A percentile compares a stretch with the other conserved stretches of the same genome.
These are phyloP conservation scores for Neonectria hederae DNA, from an alignment of 2,329 filamentous ascomycete genomes.

Conservation along the genomic window DNA sequence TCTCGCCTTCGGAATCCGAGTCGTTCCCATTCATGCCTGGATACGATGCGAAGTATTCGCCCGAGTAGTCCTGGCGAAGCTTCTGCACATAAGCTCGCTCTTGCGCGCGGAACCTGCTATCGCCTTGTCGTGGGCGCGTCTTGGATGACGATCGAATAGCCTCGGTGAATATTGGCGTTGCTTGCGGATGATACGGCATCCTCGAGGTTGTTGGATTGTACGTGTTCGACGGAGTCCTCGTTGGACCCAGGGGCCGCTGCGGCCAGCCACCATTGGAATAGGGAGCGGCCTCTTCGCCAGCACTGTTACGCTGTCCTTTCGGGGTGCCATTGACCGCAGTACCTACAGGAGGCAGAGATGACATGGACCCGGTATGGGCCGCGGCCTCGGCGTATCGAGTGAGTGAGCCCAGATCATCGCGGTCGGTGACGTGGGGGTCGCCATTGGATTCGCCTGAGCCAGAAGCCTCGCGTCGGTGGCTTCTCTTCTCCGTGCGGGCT, in stretches of 20 bases:
- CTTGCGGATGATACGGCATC: constrained; percentile 53
- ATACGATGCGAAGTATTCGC: constrained; percentile 78
- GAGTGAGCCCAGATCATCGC: constrained; percentile 58
- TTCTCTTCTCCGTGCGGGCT: constrained; percentile 52
- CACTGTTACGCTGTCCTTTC: constrained; percentile 52
- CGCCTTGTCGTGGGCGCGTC: constrained; percentile 58
- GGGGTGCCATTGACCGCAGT: constrained; percentile 53
- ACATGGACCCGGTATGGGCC: constrained; percentile 53
- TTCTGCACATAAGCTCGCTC: constrained; percentile 96
- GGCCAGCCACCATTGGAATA: constrained; percentile 55
- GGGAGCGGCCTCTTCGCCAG: constrained; percentile 41
- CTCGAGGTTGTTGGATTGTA: constrained; percentile 76
- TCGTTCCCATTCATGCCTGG: constrained; percentile 71
- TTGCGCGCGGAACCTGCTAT: constrained; percentile 64
- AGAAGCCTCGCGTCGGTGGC: constrained; percentile 45
- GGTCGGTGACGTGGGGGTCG: constrained; percentile 59
- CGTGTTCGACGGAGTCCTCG: constrained; percentile 79
- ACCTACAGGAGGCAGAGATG: constrained; percentile 51
- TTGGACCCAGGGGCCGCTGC: constrained; percentile 74
- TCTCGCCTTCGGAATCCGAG: constrained; percentile 90
- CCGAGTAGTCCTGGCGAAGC: constrained; percentile 75
- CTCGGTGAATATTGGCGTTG: constrained; percentile 55
- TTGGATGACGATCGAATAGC: constrained; percentile 62
- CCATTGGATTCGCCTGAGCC: constrained; percentile 39
- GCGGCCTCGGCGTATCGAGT: constrained; percentile 55